Base-by-base conservation (phyloP, 2,329 filamentous ascomycete genomes). In the Cytospora leucostoma region DNA sequence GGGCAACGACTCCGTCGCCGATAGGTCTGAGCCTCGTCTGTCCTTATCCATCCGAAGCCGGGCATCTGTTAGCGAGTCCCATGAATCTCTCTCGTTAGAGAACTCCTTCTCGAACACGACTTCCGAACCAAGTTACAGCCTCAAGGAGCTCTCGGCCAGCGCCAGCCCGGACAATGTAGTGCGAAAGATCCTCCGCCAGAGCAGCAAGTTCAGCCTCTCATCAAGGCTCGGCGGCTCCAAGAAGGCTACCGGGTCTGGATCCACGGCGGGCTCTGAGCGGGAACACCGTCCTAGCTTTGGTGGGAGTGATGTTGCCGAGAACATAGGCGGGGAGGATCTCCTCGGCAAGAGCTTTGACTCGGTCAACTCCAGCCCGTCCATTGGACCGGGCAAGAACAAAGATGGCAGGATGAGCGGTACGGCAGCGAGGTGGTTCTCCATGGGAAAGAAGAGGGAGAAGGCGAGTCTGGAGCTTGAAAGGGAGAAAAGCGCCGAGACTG, bases 121-220 rank as follows among this genome's bases (percentile, higher is more conserved):
- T 3, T 86, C 84, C 6, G 85, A 88, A 44, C 75, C 81, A 19
- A 69, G 71, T 27, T 71, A 74, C 2, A 74, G 76, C 12, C 67
- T 76, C 19, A 84, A 83, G 69, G 78, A 86, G 62, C 59, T 61
- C 19, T 61, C 59, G 21, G 59, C 59, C 76, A 80, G 66, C 62
- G 71, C 70, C 67, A 75, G 74, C 66, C 74, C 76, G 54, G 84
- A 86, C 59, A 84, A 85, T 66, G 83, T 84, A 60, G 76, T 88
- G 67, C 78, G 82, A 71, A 84, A 87, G 71, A 78, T 89, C 56
- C 82, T 89, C 62, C 83, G 86, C 37, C 89, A 89, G 75, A 84
- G 86, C 56, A 88, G 84, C 73, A 88, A 88, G 75, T 88, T 88
- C 72, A 85, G 84, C 72, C 77, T 88, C 64, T 81, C 85, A 13